Evolutionary conservation across 2,329 filamentous ascomycete genomes (phyloP).

Genomic region (Colletotrichum neosansevieriae): DNA sequence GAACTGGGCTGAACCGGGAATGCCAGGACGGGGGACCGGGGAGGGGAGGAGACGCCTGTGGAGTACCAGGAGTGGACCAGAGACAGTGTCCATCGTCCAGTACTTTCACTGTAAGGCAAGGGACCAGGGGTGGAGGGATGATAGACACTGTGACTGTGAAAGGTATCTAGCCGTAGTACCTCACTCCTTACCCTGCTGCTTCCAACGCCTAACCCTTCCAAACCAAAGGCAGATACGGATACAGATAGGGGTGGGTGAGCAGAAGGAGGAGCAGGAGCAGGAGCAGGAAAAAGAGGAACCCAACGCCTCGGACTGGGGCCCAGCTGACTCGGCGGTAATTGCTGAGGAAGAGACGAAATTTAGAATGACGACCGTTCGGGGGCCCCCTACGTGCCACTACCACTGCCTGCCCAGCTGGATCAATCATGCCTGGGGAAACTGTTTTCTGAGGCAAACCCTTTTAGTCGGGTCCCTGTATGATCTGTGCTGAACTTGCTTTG

Average conservation of each 20-base stretch:
- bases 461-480: no score
- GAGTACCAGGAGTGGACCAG: background rate
- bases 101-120: no score
- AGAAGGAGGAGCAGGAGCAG: slow-evolving; percentile 1
- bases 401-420: background rate
- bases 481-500: background rate
- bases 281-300: slow-evolving; percentile 24
- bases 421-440: no score
- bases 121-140: background rate
- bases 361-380: slow-evolving; percentile 16
- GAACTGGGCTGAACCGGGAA: slow-evolving; percentile 30
- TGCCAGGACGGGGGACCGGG: slow-evolving; percentile 10
- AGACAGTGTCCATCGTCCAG: background rate
- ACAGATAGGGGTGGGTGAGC: background rate
- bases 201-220: background rate
- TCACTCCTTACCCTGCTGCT: background rate
- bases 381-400: background rate
- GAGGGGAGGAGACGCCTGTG: background rate
- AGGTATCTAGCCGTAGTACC: background rate
- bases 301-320: slow-evolving; percentile 40
- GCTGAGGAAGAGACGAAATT: slow-evolving; percentile 24
- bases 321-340: slow-evolving; percentile 38
- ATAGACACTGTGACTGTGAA: background rate
- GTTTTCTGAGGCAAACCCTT: no score
- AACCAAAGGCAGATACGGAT: background rate